These are phyloP conservation scores for Volvox reticuliferus DNA, from an alignment of 139 green algal species.

Conservation along the genomic window DNA sequence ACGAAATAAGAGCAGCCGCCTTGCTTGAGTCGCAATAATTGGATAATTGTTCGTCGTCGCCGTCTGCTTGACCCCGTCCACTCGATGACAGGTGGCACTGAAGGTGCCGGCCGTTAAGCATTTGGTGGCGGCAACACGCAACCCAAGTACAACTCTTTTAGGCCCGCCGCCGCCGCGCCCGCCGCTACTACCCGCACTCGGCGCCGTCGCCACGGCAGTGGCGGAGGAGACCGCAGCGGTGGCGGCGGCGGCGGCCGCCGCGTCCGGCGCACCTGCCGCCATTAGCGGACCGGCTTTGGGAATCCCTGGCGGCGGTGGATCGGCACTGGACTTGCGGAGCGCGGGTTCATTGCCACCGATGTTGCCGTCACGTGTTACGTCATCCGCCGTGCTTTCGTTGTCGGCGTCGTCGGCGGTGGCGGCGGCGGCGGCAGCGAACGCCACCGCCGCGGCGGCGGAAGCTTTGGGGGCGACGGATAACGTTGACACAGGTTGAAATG, in stretches of 20 bases:
- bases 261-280: not conserved
- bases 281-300: not conserved
- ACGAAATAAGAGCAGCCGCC: too few relatives aligned
- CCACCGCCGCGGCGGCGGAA: not conserved
- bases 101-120: constrained; percentile 9
- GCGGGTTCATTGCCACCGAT: not conserved
- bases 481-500: not conserved
- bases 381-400: not conserved
- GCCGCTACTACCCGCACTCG: constrained; percentile 15
- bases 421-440: not conserved
- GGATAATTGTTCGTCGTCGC: too few relatives aligned
- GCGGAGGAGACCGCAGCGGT: constrained; percentile 22
- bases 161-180: constrained; percentile 27
- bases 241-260: not conserved
- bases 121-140: not conserved
- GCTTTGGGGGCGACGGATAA: not conserved
- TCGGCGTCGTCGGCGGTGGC: not conserved
- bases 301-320: not conserved
- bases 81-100: constrained; percentile 6
- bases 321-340: not conserved
- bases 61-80: too few relatives aligned
- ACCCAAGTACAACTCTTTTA: not conserved
- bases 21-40: too few relatives aligned
- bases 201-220: constrained; percentile 1
- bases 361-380: constrained; percentile 2